Evolutionary conservation across 768 basidiomycete genomes (phyloP).

Genomic region (Pisolithus marmoratus): DNA sequence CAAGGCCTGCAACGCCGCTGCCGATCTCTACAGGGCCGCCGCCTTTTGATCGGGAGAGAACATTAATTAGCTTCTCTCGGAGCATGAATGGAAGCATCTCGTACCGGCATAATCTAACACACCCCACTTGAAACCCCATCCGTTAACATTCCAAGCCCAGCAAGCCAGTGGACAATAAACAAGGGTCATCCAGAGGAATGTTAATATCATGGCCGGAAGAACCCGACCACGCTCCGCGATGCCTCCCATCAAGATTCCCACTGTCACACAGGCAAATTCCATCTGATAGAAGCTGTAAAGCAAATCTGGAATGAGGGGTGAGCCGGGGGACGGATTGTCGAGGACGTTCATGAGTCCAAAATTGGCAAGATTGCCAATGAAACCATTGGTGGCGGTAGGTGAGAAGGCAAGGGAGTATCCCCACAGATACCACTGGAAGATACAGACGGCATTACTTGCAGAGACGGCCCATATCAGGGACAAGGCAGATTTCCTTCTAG

Average conservation of each 20-base stretch:
- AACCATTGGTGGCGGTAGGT: slow-evolving; percentile 64
- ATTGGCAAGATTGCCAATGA: slow-evolving; percentile 74
- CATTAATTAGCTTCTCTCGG: slow-evolving; percentile 1
- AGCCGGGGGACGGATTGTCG: slow-evolving; percentile 68
- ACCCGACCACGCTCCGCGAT: slow-evolving; percentile 85
- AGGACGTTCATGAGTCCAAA: slow-evolving; percentile 74
- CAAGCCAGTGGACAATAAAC: slow-evolving; percentile 86
- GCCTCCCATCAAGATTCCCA: slow-evolving; percentile 70
- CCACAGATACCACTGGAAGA: slow-evolving; percentile 81
- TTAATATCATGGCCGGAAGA: slow-evolving; percentile 73
- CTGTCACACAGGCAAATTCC: slow-evolving; percentile 82
- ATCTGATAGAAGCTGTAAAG: slow-evolving; percentile 85
- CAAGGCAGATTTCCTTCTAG: slow-evolving; percentile 63
- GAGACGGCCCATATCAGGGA: slow-evolving; percentile 73
- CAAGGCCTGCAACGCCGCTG: slow-evolving; percentile 79
- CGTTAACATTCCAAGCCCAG: slow-evolving; percentile 78
- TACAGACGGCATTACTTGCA: slow-evolving; percentile 67
- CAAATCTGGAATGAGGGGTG: slow-evolving; percentile 74
- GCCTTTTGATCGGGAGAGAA: slow-evolving; percentile 33
- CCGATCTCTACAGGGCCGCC: slow-evolving; percentile 88
- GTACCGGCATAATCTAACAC: slow-evolving; percentile 83
- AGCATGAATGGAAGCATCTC: slow-evolving; percentile 10
- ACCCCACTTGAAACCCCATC: slow-evolving; percentile 84
- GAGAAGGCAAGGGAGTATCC: slow-evolving; percentile 86
- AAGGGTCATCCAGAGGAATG: slow-evolving; percentile 80